Conservation (phyloP, 2,329 filamentous ascomycete genomes). For the Sarocladiaceae sp. region DNA sequence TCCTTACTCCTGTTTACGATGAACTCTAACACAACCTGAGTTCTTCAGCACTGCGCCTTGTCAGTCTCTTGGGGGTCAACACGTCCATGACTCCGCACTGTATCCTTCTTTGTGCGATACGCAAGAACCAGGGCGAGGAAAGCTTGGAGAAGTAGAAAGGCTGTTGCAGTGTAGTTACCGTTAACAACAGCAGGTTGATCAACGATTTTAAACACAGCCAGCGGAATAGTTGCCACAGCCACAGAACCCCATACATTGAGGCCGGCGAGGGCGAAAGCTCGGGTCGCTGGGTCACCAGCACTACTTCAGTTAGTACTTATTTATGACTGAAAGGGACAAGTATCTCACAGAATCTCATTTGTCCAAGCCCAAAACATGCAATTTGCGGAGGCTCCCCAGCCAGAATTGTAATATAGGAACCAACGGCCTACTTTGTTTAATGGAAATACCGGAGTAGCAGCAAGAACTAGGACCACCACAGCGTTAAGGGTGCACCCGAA, state of each 20-base stretch:
- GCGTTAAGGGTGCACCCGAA: background rate
- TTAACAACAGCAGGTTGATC: slow-evolving; percentile 6
- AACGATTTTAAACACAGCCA: slow-evolving; percentile 7
- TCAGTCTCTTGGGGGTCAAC: no score
- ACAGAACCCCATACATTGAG: slow-evolving; percentile 7
- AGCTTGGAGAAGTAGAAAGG: background rate
- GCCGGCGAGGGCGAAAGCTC: slow-evolving; percentile 5
- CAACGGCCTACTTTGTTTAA: slow-evolving; percentile 2
- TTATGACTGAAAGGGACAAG: no score
- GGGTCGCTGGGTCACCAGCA: slow-evolving; percentile 5
- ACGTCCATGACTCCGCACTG: no score
- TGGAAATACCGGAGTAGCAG: slow-evolving; percentile 2
- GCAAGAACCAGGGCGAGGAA: background rate
- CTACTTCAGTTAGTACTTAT: no score
- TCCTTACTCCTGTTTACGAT: no score
- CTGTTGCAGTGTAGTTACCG: slow-evolving; percentile 5
- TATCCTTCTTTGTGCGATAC: background rate
- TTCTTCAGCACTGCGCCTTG: no score
- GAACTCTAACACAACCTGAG: no score
- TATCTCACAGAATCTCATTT: slow-evolving; percentile 1
- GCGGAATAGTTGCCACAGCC: slow-evolving; percentile 3
- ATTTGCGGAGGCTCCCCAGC: slow-evolving; percentile 2
- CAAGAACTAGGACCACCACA: background rate
- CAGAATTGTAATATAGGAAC: slow-evolving; percentile 7
- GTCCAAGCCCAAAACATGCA: slow-evolving; percentile 10